Evolutionary conservation across 176 grass and related monocot species (phyloP), one percentile per base, ranked within the genome.

Genomic region (Musa beccarii): DNA sequence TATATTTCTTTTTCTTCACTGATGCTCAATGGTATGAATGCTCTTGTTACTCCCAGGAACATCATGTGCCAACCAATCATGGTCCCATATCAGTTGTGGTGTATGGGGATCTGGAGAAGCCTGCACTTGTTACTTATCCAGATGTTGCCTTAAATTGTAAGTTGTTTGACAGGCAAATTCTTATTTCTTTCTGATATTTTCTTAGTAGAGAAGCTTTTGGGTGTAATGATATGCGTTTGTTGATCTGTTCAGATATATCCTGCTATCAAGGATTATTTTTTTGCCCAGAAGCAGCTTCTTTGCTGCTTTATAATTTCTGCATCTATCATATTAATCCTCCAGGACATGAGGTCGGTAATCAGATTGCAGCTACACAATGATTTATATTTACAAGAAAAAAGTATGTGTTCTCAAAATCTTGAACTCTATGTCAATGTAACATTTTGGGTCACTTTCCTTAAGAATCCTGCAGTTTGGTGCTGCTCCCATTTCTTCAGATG

Each of bases 261-360:
- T 97, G 94, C 83, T 97, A 93, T 69, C 90, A 98, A 91, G 94
- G 94, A 86, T 91, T 98, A 84, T 86, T 98, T 52, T 98, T 98
- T 85, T 98, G 94, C 50, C 90, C 94, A 17, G 94, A 98, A 83
- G 90, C 90, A 14, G 78, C 78, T 63, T 91, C 94, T 59, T 80
- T 98, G 79, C 87, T 93, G 52, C 90, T 98, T 82, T 88, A 93
- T 79, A 98, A 93, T 52, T 98, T 93, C 59, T 98, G 94, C 62
- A 83, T 98, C 54, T 98, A 98, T 59, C 94, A 98, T 61, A 91
- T 98, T 49, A 98, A 86, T 52, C 94, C 94, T 82, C 94, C 85
- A 75, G 94, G 94, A 43, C 94, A 98, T 73, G 94, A 98, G 94
- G 94, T 98, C 75, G 68, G 76, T 75, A 76, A 87, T 78, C 29